These are phyloP conservation scores for Hyphodiscus sp. DNA, from an alignment of 2,329 filamentous ascomycete genomes.

Conservation along the genomic window DNA sequence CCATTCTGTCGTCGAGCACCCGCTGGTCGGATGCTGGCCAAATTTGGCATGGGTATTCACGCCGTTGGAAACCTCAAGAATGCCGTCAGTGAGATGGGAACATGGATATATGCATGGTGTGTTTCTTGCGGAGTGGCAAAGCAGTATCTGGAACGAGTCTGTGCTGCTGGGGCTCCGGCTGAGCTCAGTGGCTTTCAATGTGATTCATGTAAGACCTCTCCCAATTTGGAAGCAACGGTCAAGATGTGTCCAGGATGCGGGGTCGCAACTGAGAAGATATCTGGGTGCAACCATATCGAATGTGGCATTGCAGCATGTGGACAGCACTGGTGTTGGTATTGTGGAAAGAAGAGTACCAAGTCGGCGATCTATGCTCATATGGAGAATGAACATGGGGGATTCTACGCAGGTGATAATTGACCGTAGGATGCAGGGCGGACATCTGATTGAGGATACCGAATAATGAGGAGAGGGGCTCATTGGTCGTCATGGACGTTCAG, in stretches of 20 bases:
- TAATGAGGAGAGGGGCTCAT: no score
- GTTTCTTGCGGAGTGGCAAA: conserved; percentile 9
- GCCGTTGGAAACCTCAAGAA: conserved; percentile 10
- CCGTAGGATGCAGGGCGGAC: no score
- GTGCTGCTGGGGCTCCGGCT: conserved; percentile 10
- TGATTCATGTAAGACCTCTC: background rate
- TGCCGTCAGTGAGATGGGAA: conserved; percentile 9
- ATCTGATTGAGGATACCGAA: no score
- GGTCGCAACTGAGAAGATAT: background rate
- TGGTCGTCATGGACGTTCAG: no score
- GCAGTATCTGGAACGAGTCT: conserved; percentile 11
- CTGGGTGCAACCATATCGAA: background rate
- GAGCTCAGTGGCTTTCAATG: conserved; percentile 1
- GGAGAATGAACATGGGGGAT: background rate
- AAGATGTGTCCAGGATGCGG: background rate
- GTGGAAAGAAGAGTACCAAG: background rate
- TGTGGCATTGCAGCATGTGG: background rate
- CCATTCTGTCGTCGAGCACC: conserved; percentile 15
- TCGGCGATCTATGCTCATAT: background rate
- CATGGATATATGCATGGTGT: conserved; percentile 17
- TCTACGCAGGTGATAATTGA: background rate
- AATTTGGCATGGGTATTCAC: conserved; percentile 17
- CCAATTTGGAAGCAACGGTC: background rate
- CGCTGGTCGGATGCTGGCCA: conserved; percentile 10
- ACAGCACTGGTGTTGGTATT: background rate